Conservation (phyloP, 805 yeast species). For the Saccharomyces eubayanus region DNA sequence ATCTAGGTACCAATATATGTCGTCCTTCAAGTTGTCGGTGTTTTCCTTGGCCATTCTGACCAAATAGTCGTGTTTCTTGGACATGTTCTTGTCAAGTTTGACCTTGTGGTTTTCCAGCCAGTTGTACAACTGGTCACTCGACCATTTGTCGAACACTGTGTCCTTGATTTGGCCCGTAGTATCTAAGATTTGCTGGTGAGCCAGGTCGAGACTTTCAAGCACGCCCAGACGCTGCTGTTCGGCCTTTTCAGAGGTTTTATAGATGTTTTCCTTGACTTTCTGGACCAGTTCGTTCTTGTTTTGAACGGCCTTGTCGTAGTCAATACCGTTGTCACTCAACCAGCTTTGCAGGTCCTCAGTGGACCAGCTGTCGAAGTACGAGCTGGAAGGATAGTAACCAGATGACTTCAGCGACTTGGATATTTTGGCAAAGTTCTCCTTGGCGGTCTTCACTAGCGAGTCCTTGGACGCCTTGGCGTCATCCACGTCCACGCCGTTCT, state of each 20-base stretch:
- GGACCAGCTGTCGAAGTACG: slow-evolving; percentile 38
- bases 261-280: slow-evolving; percentile 35
- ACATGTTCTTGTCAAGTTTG: slow-evolving; percentile 30
- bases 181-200: slow-evolving; percentile 32
- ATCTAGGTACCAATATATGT: slow-evolving; percentile 33
- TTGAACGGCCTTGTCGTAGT: slow-evolving; percentile 25
- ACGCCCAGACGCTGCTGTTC: slow-evolving; percentile 34
- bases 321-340: slow-evolving; percentile 40
- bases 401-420: slow-evolving; percentile 32
- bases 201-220: slow-evolving; percentile 35
- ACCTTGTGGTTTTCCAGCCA: slow-evolving; percentile 46
- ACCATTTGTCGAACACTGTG: slow-evolving; percentile 44
- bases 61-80: slow-evolving; percentile 32
- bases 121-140: slow-evolving; percentile 43
- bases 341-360: slow-evolving; percentile 39
- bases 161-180: slow-evolving; percentile 35
- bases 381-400: slow-evolving; percentile 43
- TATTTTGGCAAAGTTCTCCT: slow-evolving; percentile 36
- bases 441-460: slow-evolving; percentile 39
- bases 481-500: slow-evolving; percentile 35
- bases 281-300: slow-evolving; percentile 39
- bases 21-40: slow-evolving; percentile 32
- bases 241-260: slow-evolving; percentile 34
- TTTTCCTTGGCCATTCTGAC: slow-evolving; percentile 31
- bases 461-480: slow-evolving; percentile 37